Base-by-base conservation (phyloP, 2,329 filamentous ascomycete genomes). In the Botrytis hyacinthi region DNA sequence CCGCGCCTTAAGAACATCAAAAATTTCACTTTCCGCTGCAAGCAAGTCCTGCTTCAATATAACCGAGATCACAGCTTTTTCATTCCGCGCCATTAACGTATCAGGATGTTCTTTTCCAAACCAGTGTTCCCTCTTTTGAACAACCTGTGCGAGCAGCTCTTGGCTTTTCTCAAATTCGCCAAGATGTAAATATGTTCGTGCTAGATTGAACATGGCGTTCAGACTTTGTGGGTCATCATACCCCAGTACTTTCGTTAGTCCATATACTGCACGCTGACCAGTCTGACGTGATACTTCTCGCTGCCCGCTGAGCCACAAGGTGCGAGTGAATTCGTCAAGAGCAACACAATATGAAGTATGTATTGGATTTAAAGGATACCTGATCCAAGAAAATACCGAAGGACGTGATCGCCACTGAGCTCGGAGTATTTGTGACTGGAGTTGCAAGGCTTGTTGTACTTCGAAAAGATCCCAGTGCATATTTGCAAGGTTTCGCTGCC, bases 161-260 rank as follows among this genome's bases (percentile, higher is more conserved):
- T 75, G 73, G 67, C 77, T 74, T 71, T 73, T 71, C 32, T 78
- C 74, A 62, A 74, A 70, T 22, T 77, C 74, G 14, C 74, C 70
- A 60, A 76, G 44, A 54, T 79, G 78, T 6, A 79, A 62, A 67
- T 77, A 78, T 20, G 78, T 78, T 37, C 78, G 76, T 18, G 76
- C 78, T 20, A 81, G 72, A 46, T 78, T 79, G 73, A 80, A 81
- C 79, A 81, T 81, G 3, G 80, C 77, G 67, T 70, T 76, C 22
- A 82, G 74, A 48, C 14, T 80, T 81, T 40, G 78, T 61, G 77
- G 80, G 72, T 80, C 76, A 59, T 77, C 74, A 62, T 32, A 8
- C 18, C 29, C 20, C 71, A 59, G 29, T 18, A 59, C 16, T 32
- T 35, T 59, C 54, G 54, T 59, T 18, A 59, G 14, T 59, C 54